Conservation (phyloP, 805 yeast genomes). For the Pichia rugopelliculosa region DNA sequence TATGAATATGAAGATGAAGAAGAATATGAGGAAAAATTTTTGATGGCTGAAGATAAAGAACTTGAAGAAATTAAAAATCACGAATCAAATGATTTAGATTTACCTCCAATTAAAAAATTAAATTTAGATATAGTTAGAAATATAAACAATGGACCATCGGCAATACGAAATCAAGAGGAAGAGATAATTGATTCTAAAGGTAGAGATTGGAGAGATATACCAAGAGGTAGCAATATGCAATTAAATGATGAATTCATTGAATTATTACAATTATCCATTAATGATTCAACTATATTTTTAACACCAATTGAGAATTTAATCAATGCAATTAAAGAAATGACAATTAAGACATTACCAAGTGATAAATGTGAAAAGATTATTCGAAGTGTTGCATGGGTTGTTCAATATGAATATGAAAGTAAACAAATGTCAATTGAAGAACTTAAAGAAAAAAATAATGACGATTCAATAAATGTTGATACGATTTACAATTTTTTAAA, state of each 20-base stretch:
- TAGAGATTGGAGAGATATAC: slow-evolving; percentile 66
- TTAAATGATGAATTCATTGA: slow-evolving; percentile 24
- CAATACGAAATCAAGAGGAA: slow-evolving; percentile 28
- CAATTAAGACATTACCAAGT: slow-evolving; percentile 21
- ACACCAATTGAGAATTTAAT: slow-evolving; percentile 24
- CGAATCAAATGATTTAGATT: slow-evolving; percentile 1
- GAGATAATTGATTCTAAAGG: slow-evolving; percentile 54
- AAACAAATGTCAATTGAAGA: slow-evolving; percentile 16
- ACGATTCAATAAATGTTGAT: slow-evolving; percentile 39
- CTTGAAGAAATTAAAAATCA: neutral
- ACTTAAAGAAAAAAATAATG: slow-evolving; percentile 12
- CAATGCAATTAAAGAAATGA: slow-evolving; percentile 21
- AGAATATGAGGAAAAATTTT: slow-evolving; percentile 10
- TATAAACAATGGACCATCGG: slow-evolving; percentile 20
- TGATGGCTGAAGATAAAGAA: slow-evolving; percentile 9
- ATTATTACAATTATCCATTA: slow-evolving; percentile 18
- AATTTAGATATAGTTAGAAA: slow-evolving; percentile 5
- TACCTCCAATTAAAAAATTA: neutral
- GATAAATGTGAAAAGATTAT: slow-evolving; percentile 34
- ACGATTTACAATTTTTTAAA: slow-evolving; percentile 42
- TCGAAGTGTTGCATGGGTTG: slow-evolving; percentile 47
- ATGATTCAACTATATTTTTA: slow-evolving; percentile 18
- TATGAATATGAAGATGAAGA: slow-evolving; percentile 14
- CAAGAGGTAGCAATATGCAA: slow-evolving; percentile 48
- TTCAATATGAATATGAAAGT: slow-evolving; percentile 27